Evolutionary conservation across 2,329 filamentous ascomycete species (phyloP).

Genomic region (Teratosphaeria viscida): DNA sequence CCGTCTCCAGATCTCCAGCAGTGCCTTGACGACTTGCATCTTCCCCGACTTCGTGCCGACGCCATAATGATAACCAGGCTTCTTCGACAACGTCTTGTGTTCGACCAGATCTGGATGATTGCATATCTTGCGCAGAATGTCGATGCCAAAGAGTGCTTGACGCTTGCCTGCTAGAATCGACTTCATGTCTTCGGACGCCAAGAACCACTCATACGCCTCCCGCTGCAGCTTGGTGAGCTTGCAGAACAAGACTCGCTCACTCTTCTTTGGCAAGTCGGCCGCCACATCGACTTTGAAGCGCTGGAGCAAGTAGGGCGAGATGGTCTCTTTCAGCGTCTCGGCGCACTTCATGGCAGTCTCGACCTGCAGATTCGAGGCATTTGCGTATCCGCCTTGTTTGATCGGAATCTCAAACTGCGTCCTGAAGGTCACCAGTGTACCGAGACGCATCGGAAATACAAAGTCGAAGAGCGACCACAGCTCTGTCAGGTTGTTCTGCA

Average conservation of each 20-base stretch:
- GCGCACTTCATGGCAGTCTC: constrained; percentile 92
- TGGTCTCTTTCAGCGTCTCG: constrained; percentile 84
- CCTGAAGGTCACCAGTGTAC: constrained; percentile 81
- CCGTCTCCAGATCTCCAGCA: constrained; percentile 80
- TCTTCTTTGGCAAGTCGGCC: constrained; percentile 87
- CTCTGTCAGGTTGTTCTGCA: constrained; percentile 93
- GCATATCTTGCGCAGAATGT: constrained; percentile 88
- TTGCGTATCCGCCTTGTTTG: constrained; percentile 84
- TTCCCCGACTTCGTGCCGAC: constrained; percentile 74
- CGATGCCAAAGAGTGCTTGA: constrained; percentile 80
- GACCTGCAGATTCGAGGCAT: constrained; percentile 86
- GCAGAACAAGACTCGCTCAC: constrained; percentile 91
- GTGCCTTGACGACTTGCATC: constrained; percentile 83
- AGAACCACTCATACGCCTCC: constrained; percentile 68
- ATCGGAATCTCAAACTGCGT: constrained; percentile 92
- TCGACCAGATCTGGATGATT: constrained; percentile 89
- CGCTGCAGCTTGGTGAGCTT: constrained; percentile 75
- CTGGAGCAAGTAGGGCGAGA: constrained; percentile 86
- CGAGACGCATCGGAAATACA: constrained; percentile 89
- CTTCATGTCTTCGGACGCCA: constrained; percentile 75
- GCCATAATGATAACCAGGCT: constrained; percentile 66
- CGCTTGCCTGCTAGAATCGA: constrained; percentile 64
- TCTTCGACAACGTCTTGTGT: constrained; percentile 48
- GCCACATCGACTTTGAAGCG: constrained; percentile 90
- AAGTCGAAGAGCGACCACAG: constrained; percentile 98